Evolutionary conservation across 768 basidiomycete genomes (phyloP).

Genomic region (Pleurotus tuber-regium): DNA sequence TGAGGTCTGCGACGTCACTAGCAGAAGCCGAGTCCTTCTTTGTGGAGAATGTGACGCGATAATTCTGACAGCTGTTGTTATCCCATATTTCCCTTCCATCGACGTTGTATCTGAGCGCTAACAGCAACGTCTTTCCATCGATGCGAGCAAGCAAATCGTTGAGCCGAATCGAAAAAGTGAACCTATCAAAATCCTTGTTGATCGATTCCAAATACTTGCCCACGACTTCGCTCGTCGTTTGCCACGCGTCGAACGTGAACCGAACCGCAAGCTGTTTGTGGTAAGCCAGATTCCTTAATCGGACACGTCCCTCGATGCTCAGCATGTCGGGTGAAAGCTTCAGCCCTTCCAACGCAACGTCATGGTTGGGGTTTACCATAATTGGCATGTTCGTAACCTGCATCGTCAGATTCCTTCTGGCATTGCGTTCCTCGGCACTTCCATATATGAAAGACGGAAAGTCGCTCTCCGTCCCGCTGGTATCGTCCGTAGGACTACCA

Average conservation of each 20-base stretch:
- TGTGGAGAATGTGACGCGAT: slow-evolving; percentile 65
- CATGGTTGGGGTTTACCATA: slow-evolving; percentile 31
- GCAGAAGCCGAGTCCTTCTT: slow-evolving; percentile 31
- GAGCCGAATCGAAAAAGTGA: slow-evolving; percentile 73
- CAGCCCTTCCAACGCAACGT: slow-evolving; percentile 56
- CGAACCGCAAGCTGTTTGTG: slow-evolving; percentile 85
- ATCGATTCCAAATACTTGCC: slow-evolving; percentile 60
- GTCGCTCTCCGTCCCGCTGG: slow-evolving; percentile 75
- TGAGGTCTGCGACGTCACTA: slow-evolving; percentile 58
- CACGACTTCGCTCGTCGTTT: slow-evolving; percentile 91
- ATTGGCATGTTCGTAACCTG: slow-evolving; percentile 66
- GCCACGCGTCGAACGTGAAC: slow-evolving; percentile 94
- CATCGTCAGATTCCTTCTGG: slow-evolving; percentile 48
- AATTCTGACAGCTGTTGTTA: slow-evolving; percentile 80
- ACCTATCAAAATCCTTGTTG: slow-evolving; percentile 59
- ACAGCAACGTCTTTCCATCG: slow-evolving; percentile 78
- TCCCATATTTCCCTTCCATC: slow-evolving; percentile 88
- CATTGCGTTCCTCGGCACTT: slow-evolving; percentile 26
- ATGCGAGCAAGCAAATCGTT: slow-evolving; percentile 74
- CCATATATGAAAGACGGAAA: slow-evolving; percentile 71
- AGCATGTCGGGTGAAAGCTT: slow-evolving; percentile 48
- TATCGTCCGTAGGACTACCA: slow-evolving; percentile 84
- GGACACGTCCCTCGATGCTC: slow-evolving; percentile 68
- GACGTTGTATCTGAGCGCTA: slow-evolving; percentile 74
- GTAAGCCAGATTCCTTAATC: slow-evolving; percentile 84